These are phyloP conservation scores for Collybia sordida DNA, from an alignment of 768 basidiomycete species.

Conservation along the genomic window DNA sequence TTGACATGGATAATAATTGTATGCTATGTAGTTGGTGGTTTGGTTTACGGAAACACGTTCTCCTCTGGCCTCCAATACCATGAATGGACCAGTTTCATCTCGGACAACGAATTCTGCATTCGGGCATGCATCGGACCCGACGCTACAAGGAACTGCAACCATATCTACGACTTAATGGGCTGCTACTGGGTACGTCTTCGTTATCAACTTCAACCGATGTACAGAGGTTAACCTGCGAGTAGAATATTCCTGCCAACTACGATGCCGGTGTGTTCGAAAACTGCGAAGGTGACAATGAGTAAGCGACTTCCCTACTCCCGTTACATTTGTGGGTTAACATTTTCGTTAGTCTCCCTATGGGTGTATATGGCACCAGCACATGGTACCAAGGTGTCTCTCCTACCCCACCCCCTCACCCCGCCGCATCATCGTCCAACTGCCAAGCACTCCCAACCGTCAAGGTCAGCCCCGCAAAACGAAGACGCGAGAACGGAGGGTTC, in stretches of 20 bases:
- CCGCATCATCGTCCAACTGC: constrained; percentile 68
- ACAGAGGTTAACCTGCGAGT: constrained; percentile 15
- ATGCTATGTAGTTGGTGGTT: constrained; percentile 55
- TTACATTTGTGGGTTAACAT: not conserved
- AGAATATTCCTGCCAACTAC: constrained; percentile 78
- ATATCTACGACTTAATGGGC: constrained; percentile 76
- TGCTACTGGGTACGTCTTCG: constrained; percentile 43
- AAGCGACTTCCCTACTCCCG: constrained; percentile 8
- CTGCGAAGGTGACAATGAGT: constrained; percentile 63
- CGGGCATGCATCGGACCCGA: constrained; percentile 68
- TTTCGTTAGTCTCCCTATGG: constrained; percentile 52
- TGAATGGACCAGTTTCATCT: constrained; percentile 87
- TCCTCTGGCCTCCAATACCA: constrained; percentile 54
- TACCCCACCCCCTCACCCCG: constrained; percentile 60
- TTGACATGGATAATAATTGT: constrained; percentile 13
- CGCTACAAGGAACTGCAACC: constrained; percentile 63
- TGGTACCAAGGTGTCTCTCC: constrained; percentile 61
- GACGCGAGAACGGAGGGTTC: constrained; percentile 12
- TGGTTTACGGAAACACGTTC: constrained; percentile 67
- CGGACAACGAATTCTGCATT: constrained; percentile 64
- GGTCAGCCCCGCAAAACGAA: constrained; percentile 24
- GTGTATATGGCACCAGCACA: constrained; percentile 71
- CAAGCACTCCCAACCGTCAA: constrained; percentile 35
- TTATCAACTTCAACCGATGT: not conserved
- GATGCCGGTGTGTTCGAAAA: constrained; percentile 59